Base-by-base conservation (phyloP, 2,329 filamentous ascomycete species). In the Elsinoe arachidis region DNA sequence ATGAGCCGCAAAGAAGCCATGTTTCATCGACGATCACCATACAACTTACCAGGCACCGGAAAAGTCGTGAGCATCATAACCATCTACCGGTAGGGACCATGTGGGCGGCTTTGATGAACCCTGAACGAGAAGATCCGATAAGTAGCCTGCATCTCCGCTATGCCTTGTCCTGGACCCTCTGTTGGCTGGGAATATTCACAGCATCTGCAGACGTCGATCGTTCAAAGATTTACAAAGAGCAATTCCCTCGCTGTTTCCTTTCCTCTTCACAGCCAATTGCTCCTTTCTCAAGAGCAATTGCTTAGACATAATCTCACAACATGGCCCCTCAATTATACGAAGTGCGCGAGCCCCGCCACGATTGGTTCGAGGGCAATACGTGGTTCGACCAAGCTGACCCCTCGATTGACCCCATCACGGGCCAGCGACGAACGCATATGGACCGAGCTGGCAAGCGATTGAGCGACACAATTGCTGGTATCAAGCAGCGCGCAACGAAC, bases 11-110 rank as follows among this genome's bases (percentile, higher is more conserved):
- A 19, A 39, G 38, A 14, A 15, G 19, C 49, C 49, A 39, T 39
- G 49, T 53, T 53, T 53, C 49, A 53, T 53, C 49, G 49, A 53
- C 49, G 49, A 53, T 53, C 49, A 53, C 49, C 49, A 53, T 53
- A 53, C 49, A 53, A 53, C 49, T 34, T 53, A 21, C 34, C 49
- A 53, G 33, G 35, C 21, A 39, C 49, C 14, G 34, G 14, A 2
- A 39, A 6, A n/a, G 34, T 53, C 33, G 33, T 53, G 49, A 39
- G 33, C 49, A 53, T 53, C 35, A 37, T 53, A 38, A 17, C 49
- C 17, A 39, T n/a, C 33, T 9, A 26, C 33, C 17, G 33, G 26
- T n/a, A 53, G 46, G 39, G 49, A 21, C 23, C 49, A 21, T 12
- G 19, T 53, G 17, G 21, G 38, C 49, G 49, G 34, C 49, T 26